Evolutionary conservation across 106 monocot species (phyloP).

Genomic region (Dendrobium officinale): DNA sequence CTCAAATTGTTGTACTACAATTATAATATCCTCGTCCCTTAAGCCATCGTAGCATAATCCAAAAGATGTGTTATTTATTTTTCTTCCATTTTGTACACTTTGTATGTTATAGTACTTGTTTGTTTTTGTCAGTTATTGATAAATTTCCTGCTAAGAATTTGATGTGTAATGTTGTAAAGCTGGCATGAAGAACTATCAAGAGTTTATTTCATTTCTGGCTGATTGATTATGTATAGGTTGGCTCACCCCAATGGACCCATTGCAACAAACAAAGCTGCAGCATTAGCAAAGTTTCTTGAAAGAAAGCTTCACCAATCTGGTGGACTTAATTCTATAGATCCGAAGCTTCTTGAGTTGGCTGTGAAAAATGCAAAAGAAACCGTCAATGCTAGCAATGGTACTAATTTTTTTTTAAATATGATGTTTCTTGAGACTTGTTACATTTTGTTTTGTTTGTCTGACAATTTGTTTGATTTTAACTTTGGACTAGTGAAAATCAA

Average conservation of each 20-base stretch:
- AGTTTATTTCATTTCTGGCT: neutral
- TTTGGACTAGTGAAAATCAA: neutral
- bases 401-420: neutral
- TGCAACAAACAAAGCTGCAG: slow-evolving; percentile 92
- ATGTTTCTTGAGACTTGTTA: neutral
- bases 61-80: neutral
- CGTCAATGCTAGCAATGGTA: slow-evolving; percentile 38
- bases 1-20: neutral
- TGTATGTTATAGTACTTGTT: neutral
- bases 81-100: neutral
- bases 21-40: neutral
- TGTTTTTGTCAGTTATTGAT: neutral
- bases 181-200: neutral
- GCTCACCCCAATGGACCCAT: slow-evolving; percentile 92
- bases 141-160: neutral
- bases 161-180: neutral
- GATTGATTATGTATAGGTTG: slow-evolving; percentile 30
- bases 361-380: slow-evolving; percentile 90
- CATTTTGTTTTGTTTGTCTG: neutral
- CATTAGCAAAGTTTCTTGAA: slow-evolving; percentile 93
- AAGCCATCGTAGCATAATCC: neutral
- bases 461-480: neutral
- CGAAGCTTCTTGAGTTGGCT: slow-evolving; percentile 72
- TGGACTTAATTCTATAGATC: slow-evolving; percentile 76
- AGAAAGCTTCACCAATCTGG: slow-evolving; percentile 91